These are phyloP conservation scores for Fusarium sp. DNA, from an alignment of 2,329 filamentous ascomycete species.

Conservation along the genomic window DNA sequence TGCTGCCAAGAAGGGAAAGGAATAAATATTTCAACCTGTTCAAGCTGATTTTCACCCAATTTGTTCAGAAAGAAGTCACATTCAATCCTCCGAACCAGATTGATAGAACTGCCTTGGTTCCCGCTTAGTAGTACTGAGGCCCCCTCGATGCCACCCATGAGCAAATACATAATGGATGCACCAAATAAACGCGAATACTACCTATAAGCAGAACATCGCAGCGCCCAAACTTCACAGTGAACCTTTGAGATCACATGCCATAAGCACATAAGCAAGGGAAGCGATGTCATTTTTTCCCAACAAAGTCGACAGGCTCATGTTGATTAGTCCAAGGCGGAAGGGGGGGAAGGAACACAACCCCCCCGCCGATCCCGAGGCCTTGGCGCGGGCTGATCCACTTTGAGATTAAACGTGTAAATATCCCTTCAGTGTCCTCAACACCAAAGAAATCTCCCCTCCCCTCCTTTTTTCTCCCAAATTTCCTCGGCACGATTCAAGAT, in stretches of 20 bases:
- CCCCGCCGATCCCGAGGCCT: conserved; percentile 23
- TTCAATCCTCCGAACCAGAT: background rate
- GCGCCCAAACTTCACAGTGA: background rate
- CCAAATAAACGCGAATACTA: background rate
- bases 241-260: background rate
- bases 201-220: background rate
- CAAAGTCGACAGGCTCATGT: background rate
- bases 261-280: conserved; percentile 12
- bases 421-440: conserved; percentile 29
- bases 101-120: background rate
- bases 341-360: conserved; percentile 5
- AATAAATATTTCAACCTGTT: background rate
- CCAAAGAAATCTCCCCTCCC: background rate
- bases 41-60: background rate
- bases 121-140: background rate
- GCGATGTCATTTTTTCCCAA: conserved; percentile 13
- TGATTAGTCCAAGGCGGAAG: conserved; percentile 19
- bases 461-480: conserved; percentile 9
- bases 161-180: background rate
- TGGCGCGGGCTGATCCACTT: conserved; percentile 2
- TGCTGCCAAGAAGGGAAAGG: background rate
- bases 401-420: background rate
- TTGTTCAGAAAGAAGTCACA: background rate
- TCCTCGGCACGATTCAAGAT: conserved; percentile 34
- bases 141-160: background rate